Percentiles rank a stretch among this genome's conserved stretches.
Evolutionary conservation across 1,284 basidiomycete genomes (phyloP).

Genomic region (Singerocomus rubriflavus): DNA sequence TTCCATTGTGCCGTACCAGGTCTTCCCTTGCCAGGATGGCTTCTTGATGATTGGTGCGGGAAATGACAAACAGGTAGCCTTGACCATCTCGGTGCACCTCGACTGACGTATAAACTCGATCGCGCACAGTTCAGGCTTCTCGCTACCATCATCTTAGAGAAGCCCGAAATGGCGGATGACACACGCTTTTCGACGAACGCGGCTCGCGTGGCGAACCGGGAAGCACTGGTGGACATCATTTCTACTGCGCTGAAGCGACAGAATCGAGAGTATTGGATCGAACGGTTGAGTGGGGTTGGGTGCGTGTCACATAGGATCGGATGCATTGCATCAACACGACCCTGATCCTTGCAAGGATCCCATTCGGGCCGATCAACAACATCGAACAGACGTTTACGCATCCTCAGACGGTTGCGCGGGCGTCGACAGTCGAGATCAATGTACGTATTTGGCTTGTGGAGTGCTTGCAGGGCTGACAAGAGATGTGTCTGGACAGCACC

Average conservation of each 20-base stretch:
- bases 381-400: conserved; percentile 89
- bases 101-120: conserved; percentile 11
- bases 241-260: conserved; percentile 56
- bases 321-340: conserved; percentile 8
- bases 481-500: conserved; percentile 47
- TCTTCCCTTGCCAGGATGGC: conserved; percentile 86
- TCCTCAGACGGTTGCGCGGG: conserved; percentile 76
- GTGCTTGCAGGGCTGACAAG: conserved; percentile 10
- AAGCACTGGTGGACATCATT: conserved; percentile 71
- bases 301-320: conserved; percentile 35
- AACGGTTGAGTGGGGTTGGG: conserved; percentile 73
- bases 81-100: conserved; percentile 3
- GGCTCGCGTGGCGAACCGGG: conserved; percentile 74
- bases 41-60: conserved; percentile 94
- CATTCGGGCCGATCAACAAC: conserved; percentile 92
- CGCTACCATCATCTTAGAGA: conserved; percentile 55
- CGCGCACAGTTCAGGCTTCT: conserved; percentile 65
- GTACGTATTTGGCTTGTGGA: conserved; percentile 36
- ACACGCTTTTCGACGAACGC: conserved; percentile 72
- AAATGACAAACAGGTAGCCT: conserved; percentile 78
- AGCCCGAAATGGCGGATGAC: conserved; percentile 56
- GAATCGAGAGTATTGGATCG: conserved; percentile 70
- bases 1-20: conserved; percentile 90
- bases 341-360: conserved; percentile 52
- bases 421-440: conserved; percentile 60